Base-by-base conservation (phyloP, 768 basidiomycete genomes). In the Cubamyces sp. region DNA sequence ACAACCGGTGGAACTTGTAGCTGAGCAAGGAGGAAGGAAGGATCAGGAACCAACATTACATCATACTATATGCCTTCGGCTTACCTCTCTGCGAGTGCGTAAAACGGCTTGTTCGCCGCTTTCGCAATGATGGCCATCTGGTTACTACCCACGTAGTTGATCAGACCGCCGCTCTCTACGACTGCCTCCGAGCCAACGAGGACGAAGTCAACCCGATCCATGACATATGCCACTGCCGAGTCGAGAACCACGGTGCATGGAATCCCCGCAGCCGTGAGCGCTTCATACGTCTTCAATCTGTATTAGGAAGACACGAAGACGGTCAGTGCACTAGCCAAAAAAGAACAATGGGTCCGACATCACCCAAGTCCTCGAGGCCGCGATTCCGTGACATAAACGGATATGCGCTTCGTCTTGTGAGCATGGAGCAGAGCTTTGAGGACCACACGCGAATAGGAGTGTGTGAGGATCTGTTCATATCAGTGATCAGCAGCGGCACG, bases 181-280 rank as follows among this genome's bases (percentile, higher is more conserved):
- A 99, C 96, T 8, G 96, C 97, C 78, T 99, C 97, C 42, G 95
- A 95, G 34, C 97, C 97, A 42, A 98, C 95, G 50, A 99, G 84
- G 52, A 96, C 91, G 73, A 96, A 91, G 74, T 96, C 93, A 19
- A 96, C 94, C 68, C 91, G 89, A 66, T 96, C 93, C 91, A 99
- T 98, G 68, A 93, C 87, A 77, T 98, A 98, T 41, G 94, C 94
- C 4, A 98, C 96, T 1, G 96, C 95, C 15, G 94, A 94, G 76
- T 99, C 97, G 61, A 98, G 84, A 12, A 99, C 89, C 57, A 98
- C 90, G 16, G 92, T 94, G 75, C 92, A 94, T 14, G 96, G 95
- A 60, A 99, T 91, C 11, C 95, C 95, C n/a, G 87, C 91, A 41
- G 88, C 87, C 21, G 88, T 89, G 50, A 98, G 81, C 54, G 86